phyloP scores from a whole-genome alignment of 2,329 filamentous ascomycete species.

The Reticulascus tulasneorum region DNA sequence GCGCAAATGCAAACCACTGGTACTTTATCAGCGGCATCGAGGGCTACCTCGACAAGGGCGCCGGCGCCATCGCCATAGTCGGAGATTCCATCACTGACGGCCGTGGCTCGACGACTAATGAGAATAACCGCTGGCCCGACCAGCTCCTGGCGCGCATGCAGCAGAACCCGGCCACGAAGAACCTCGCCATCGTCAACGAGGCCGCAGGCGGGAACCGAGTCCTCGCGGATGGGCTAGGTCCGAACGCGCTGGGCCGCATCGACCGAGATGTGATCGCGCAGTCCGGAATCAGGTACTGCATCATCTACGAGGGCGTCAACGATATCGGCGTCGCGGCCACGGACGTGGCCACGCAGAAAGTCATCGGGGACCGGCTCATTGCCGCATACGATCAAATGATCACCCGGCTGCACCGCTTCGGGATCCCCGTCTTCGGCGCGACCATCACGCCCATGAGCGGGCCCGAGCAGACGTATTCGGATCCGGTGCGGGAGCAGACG shows the following conservation, averaged over 20 bases:
- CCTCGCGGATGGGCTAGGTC: constrained; percentile 55
- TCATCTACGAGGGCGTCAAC: constrained; percentile 62
- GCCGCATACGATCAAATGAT: constrained; percentile 54
- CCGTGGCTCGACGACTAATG: constrained; percentile 54
- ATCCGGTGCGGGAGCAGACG: constrained; percentile 48
- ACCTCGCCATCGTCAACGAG: constrained; percentile 53
- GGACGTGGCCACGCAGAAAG: constrained; percentile 36
- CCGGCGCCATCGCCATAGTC: constrained; percentile 48
- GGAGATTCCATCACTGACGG: constrained; percentile 68
- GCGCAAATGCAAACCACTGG: constrained; percentile 39
- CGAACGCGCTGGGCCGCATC: constrained; percentile 51
- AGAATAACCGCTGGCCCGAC: constrained; percentile 47
- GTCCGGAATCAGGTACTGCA: constrained; percentile 47
- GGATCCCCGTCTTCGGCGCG: constrained; percentile 52
- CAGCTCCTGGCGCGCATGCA: constrained; percentile 41
- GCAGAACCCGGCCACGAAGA: constrained; percentile 26
- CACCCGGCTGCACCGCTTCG: constrained; percentile 44
- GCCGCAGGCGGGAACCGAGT: constrained; percentile 62
- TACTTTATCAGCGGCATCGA: constrained; percentile 58
- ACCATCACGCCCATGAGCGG: constrained; percentile 44
- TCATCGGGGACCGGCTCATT: constrained; percentile 44
- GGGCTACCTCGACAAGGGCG: constrained; percentile 37
- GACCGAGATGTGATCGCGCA: constrained; percentile 59
- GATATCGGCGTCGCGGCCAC: constrained; percentile 53
- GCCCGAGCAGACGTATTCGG: constrained; percentile 48